These are phyloP conservation scores for Microsporum canis DNA, from an alignment of 2,329 filamentous ascomycete species.

Conservation along the genomic window DNA sequence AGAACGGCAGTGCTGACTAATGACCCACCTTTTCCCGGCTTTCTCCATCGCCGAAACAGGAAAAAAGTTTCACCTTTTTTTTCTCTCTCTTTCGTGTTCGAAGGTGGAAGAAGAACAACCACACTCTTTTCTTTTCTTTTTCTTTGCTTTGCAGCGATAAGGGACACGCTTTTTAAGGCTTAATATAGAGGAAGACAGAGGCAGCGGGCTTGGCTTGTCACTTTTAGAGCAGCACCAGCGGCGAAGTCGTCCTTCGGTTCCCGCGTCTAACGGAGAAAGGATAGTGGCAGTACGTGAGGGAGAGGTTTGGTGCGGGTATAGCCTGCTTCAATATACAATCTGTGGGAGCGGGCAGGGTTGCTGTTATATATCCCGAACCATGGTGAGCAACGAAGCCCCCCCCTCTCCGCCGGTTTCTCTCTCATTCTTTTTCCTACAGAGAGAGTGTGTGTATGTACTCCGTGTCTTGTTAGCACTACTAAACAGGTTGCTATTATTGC, in stretches of 20 bases:
- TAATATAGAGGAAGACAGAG: background rate
- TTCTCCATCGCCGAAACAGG: conserved; percentile 1
- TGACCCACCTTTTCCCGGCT: background rate
- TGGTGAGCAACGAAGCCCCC: background rate
- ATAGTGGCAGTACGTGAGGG: background rate
- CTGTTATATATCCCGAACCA: background rate
- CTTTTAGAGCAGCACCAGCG: background rate
- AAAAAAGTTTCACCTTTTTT: background rate
- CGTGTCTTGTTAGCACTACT: background rate
- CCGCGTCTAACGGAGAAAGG: background rate
- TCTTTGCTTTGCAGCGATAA: background rate
- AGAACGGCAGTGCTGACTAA: background rate
- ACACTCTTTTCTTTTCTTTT: background rate
- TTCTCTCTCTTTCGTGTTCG: background rate
- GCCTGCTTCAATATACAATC: background rate
- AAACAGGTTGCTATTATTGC: background rate
- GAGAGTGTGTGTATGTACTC: background rate
- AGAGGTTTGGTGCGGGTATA: background rate
- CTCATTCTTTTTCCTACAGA: background rate
- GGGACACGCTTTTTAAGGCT: too few species aligned
- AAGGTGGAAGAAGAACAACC: background rate
- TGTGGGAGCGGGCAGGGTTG: background rate
- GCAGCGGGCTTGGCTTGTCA: background rate
- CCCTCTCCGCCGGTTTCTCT: background rate
- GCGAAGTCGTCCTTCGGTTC: background rate